Percentiles rank a stretch among this genome's conserved stretches.
These are phyloP conservation scores for Verruconis gallopava DNA, from an alignment of 2,329 filamentous ascomycete genomes.

Conservation along the genomic window DNA sequence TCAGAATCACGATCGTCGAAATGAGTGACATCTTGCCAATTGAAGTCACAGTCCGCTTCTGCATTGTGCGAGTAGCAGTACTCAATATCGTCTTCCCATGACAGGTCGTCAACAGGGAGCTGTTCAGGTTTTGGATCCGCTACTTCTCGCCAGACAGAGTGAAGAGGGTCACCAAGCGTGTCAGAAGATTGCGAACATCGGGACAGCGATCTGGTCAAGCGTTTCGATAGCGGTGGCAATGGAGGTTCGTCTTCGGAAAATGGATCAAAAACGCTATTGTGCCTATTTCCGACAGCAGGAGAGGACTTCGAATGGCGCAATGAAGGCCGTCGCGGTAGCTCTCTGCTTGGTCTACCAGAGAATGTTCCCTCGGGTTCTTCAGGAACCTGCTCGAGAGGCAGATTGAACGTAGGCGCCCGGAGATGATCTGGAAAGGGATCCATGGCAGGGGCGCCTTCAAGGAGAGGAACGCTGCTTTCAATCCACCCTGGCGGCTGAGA, in stretches of 20 bases:
- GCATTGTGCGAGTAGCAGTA: constrained; percentile 49
- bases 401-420: constrained; percentile 6
- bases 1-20: constrained; percentile 7
- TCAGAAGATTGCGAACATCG: constrained; percentile 7
- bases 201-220: neutral
- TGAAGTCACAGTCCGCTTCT: constrained; percentile 47
- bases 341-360: constrained; percentile 6
- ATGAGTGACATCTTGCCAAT: constrained; percentile 34
- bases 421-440: neutral
- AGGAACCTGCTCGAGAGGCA: constrained; percentile 9
- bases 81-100: constrained; percentile 51
- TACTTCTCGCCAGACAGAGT: neutral
- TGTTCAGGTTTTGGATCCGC: neutral
- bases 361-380: constrained; percentile 10
- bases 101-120: constrained; percentile 16
- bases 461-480: neutral
- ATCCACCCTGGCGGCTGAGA: neutral
- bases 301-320: constrained; percentile 10
- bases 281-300: constrained; percentile 4
- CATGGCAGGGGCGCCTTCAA: neutral
- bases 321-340: neutral
- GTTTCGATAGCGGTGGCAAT: neutral
- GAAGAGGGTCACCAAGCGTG: constrained; percentile 5
- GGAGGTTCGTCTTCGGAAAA: neutral
- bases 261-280: neutral